Conservation (phyloP, 495 filamentous ascomycete species). For the Trichodelitschia bisporula region DNA sequence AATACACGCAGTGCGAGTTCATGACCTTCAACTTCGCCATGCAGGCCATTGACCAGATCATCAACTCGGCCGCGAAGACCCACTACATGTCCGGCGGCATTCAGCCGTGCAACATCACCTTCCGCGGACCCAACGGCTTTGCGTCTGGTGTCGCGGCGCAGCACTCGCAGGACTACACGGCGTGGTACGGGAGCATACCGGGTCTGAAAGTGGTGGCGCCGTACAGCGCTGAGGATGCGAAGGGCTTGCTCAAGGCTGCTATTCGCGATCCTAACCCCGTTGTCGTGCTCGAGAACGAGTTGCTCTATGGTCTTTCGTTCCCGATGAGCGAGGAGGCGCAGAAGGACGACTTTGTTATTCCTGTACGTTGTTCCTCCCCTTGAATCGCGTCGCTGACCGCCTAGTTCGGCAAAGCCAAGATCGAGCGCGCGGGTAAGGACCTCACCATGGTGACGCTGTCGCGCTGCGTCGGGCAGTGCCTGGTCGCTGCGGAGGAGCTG, state of each 20-base stretch:
- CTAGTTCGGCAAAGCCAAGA: conserved; percentile 85
- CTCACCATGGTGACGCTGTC: conserved; percentile 87
- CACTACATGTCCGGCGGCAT: conserved; percentile 99
- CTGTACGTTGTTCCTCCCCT: conserved; percentile 16
- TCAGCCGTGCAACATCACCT: conserved; percentile 97
- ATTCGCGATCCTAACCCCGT: conserved; percentile 97
- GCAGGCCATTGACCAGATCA: conserved; percentile 98
- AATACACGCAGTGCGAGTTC: conserved; percentile 95
- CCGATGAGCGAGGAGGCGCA: conserved; percentile 91
- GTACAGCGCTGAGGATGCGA: conserved; percentile 93
- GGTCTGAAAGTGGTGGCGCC: conserved; percentile 90
- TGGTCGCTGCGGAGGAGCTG: conserved; percentile 64
- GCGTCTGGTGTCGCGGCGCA: conserved; percentile 87
- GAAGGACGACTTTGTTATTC: conserved; percentile 84
- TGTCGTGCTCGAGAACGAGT: conserved; percentile 88
- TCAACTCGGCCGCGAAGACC: conserved; percentile 97
- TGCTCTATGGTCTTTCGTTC: conserved; percentile 83
- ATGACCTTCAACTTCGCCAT: conserved; percentile 99
- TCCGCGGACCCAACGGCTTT: conserved; percentile 97
- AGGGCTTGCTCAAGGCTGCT: conserved; percentile 90
- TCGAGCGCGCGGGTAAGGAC: conserved; percentile 88
- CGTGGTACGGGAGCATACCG: conserved; percentile 96
- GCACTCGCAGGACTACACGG: conserved; percentile 94
- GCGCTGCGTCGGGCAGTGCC: conserved; percentile 80
- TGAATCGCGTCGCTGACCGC: conserved; percentile 9